These are phyloP conservation scores for Crucihimalaya himalaica DNA, from an alignment of 345 rosid genomes.

Conservation along the genomic window DNA sequence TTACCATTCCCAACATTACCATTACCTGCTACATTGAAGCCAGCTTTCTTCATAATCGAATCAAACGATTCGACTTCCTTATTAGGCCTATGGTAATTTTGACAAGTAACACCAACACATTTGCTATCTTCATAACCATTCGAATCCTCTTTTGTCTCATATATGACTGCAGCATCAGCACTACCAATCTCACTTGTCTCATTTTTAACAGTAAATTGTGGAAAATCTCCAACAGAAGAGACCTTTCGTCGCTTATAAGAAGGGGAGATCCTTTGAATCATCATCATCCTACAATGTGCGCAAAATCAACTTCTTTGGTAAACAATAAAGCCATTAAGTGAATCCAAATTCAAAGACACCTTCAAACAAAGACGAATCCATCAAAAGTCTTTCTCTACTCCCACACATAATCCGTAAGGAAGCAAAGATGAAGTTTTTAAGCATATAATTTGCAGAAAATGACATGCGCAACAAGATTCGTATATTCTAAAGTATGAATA, in stretches of 20 bases:
- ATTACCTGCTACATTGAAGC: background rate
- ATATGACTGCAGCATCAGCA: background rate
- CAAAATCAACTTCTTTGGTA: background rate
- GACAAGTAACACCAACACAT: background rate
- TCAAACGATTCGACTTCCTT: background rate
- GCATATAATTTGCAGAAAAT: background rate
- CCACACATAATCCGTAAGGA: background rate
- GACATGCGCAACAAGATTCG: background rate
- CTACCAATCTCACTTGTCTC: background rate
- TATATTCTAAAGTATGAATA: too few relatives aligned
- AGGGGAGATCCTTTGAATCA: background rate
- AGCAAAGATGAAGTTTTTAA: background rate
- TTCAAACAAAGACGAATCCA: background rate
- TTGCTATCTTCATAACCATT: background rate
- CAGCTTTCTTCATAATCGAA: constrained; percentile 29
- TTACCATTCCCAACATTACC: background rate
- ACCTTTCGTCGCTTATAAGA: background rate
- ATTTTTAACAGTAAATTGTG: background rate
- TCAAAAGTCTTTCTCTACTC: background rate
- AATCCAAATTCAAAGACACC: background rate
- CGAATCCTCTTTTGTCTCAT: background rate
- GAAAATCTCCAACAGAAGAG: background rate
- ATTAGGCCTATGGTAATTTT: background rate
- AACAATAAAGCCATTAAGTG: background rate
- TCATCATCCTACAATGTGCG: constrained; percentile 6